Evolutionary conservation across 352 stramenopile species (phyloP).

Genomic region (Phytophthora vignae): DNA sequence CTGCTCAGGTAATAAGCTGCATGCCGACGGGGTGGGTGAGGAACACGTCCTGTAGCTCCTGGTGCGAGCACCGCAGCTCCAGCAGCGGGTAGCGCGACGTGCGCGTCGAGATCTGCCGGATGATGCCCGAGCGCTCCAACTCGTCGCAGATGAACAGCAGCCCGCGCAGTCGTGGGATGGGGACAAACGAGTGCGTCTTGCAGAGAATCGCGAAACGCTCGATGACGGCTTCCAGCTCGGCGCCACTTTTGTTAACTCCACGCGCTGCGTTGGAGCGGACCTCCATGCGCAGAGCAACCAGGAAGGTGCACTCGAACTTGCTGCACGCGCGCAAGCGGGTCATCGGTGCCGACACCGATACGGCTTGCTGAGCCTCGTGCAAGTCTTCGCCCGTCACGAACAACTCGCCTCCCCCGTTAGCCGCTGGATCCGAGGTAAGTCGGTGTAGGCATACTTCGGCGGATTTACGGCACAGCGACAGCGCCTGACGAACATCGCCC

Average conservation of each 20-base stretch:
- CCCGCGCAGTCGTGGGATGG: slow-evolving; percentile 59
- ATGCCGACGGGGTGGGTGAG: slow-evolving; percentile 64
- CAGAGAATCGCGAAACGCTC: slow-evolving; percentile 71
- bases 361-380: slow-evolving; percentile 53
- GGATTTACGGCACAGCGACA: slow-evolving; percentile 75
- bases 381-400: slow-evolving; percentile 68
- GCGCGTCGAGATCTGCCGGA: slow-evolving; percentile 54
- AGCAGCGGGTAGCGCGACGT: slow-evolving; percentile 63
- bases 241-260: slow-evolving; percentile 39
- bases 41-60: slow-evolving; percentile 77
- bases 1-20: slow-evolving; percentile 51
- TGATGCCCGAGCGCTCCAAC: slow-evolving; percentile 65
- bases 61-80: slow-evolving; percentile 64
- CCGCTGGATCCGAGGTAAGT: slow-evolving; percentile 13
- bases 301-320: slow-evolving; percentile 80
- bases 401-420: slow-evolving; percentile 15
- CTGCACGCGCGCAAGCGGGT: slow-evolving; percentile 62
- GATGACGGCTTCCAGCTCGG: slow-evolving; percentile 67
- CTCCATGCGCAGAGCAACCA: slow-evolving; percentile 73
- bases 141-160: slow-evolving; percentile 72
- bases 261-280: slow-evolving; percentile 45
- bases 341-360: slow-evolving; percentile 65
- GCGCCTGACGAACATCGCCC: slow-evolving; percentile 68
- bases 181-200: slow-evolving; percentile 71
- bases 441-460: slow-evolving; percentile 63